Conservation (phyloP, 2,329 filamentous ascomycete genomes). For the Neophaeococcomyces mojaviensis region DNA sequence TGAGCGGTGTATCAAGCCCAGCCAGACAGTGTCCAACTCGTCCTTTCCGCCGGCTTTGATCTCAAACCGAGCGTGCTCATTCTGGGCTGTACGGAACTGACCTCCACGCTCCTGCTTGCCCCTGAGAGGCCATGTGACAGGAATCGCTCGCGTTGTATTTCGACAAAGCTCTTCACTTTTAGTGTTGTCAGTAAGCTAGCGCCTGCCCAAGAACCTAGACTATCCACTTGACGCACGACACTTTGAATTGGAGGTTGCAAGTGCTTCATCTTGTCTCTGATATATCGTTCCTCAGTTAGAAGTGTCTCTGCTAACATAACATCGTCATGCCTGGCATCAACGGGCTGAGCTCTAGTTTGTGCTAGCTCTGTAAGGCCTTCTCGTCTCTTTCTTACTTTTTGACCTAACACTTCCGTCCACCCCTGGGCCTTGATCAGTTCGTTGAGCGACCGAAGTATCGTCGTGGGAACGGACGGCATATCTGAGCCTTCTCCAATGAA, state of each 20-base stretch:
- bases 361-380: conserved; percentile 24
- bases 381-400: conserved; percentile 5
- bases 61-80: conserved; percentile 24
- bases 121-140: conserved; percentile 43
- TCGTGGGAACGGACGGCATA: conserved; percentile 69
- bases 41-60: conserved; percentile 34
- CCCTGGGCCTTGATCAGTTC: conserved; percentile 43
- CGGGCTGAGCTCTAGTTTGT: conserved; percentile 14
- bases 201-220: conserved; percentile 57
- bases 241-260: conserved; percentile 31
- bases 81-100: conserved; percentile 31
- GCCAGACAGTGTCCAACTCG: conserved; percentile 43
- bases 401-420: conserved; percentile 1
- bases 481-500: conserved; percentile 75
- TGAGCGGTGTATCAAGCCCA: conserved; percentile 38
- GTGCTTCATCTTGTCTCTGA: conserved; percentile 40
- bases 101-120: conserved; percentile 37
- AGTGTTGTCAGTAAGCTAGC: conserved; percentile 54
- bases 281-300: conserved; percentile 52
- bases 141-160: conserved; percentile 59
- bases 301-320: conserved; percentile 46
- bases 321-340: conserved; percentile 23
- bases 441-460: conserved; percentile 68
- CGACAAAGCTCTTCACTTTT: conserved; percentile 53
- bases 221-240: conserved; percentile 48